These are phyloP conservation scores for Trametes punicea DNA, from an alignment of 768 basidiomycete genomes.

Conservation along the genomic window DNA sequence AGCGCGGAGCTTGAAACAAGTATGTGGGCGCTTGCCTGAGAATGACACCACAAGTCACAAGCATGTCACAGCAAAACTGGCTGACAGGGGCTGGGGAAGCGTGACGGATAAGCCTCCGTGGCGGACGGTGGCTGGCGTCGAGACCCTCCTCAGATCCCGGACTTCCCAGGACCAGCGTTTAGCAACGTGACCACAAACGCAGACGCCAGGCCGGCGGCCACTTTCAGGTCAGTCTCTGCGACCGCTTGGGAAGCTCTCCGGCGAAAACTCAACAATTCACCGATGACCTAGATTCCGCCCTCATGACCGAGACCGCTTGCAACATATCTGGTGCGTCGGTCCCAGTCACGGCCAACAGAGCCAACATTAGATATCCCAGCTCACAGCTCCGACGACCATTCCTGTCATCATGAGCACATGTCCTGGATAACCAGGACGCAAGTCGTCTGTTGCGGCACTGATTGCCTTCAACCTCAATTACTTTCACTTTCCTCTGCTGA, in stretches of 20 bases:
- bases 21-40: constrained; percentile 7
- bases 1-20: constrained; percentile 15
- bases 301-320: constrained; percentile 1
- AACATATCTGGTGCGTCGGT: neutral
- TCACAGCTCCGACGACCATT: no score
- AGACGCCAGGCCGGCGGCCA: neutral
- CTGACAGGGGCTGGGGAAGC: neutral
- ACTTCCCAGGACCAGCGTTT: neutral
- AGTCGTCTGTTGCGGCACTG: no score
- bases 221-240: neutral
- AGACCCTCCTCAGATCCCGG: neutral
- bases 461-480: no score
- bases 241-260: constrained; percentile 6
- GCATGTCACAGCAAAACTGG: constrained; percentile 2
- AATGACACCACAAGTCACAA: constrained; percentile 13
- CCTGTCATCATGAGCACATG: no score
- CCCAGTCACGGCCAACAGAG: neutral
- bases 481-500: no score
- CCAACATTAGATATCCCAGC: no score
- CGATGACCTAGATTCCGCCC: constrained; percentile 8
- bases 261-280: neutral
- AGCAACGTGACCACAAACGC: neutral
- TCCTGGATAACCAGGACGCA: no score
- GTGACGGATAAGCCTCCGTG: constrained; percentile 13
- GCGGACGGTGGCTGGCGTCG: constrained; percentile 7